Conservation (phyloP, 2,329 filamentous ascomycete genomes). For the Claviceps sp. region DNA sequence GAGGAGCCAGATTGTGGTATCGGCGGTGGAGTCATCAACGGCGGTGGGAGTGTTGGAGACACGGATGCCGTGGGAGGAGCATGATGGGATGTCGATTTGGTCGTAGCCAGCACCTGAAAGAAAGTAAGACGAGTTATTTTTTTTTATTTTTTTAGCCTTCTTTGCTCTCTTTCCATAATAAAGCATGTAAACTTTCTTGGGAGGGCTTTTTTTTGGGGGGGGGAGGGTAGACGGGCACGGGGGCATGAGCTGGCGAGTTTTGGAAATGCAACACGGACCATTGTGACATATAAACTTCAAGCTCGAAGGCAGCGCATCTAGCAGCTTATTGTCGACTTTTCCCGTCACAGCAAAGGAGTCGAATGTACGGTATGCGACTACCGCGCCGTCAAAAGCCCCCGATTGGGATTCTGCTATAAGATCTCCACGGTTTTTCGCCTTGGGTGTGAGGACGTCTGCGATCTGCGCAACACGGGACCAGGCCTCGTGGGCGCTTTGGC, state of each 20-base stretch:
- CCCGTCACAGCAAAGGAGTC: constrained; percentile 51
- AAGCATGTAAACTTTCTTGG: too few relatives aligned
- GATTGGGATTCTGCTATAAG: constrained; percentile 57
- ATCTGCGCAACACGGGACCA: constrained; percentile 49
- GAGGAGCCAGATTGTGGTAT: constrained; percentile 68
- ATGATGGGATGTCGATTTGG: constrained; percentile 61
- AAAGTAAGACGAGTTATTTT: not conserved
- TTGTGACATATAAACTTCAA: constrained; percentile 48
- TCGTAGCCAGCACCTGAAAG: constrained; percentile 67
- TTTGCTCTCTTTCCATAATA: not conserved
- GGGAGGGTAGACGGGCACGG: not conserved
- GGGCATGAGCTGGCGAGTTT: too few relatives aligned
- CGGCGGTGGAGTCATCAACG: constrained; percentile 73
- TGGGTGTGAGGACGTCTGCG: constrained; percentile 51
- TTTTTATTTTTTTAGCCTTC: not conserved
- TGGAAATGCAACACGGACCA: constrained; percentile 22
- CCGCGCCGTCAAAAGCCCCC: constrained; percentile 51
- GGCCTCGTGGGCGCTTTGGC: constrained; percentile 44
- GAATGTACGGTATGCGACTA: constrained; percentile 60
- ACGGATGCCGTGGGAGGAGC: constrained; percentile 49
- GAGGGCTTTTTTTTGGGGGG: too few relatives aligned
- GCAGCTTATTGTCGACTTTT: constrained; percentile 54
- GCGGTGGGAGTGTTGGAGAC: constrained; percentile 75
- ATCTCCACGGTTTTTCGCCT: constrained; percentile 45
- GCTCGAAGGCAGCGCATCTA: constrained; percentile 39